Evolutionary conservation across 306 rosid species (phyloP).

Genomic region (Cotoneaster glaucophyllus): DNA sequence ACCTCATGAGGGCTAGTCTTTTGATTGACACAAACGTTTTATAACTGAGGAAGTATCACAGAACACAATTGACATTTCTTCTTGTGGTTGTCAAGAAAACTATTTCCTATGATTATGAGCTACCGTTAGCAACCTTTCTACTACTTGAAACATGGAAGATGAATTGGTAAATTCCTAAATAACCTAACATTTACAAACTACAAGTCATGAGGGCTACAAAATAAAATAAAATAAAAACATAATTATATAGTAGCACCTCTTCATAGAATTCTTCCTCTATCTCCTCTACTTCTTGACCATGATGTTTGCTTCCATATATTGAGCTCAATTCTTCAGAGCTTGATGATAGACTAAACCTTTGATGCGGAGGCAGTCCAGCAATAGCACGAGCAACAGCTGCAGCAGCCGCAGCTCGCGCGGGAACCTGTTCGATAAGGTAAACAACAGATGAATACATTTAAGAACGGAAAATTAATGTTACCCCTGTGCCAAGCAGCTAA

Average conservation of each 20-base stretch:
- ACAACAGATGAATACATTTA: constrained; percentile 18
- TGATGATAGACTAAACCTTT: constrained; percentile 69
- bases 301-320: constrained; percentile 71
- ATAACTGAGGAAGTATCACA: background rate
- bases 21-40: background rate
- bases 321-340: constrained; percentile 90
- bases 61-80: background rate
- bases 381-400: constrained; percentile 98
- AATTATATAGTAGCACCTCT: constrained; percentile 68
- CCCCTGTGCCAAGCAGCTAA: background rate
- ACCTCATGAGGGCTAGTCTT: background rate
- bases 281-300: constrained; percentile 60
- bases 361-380: constrained; percentile 95
- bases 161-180: constrained; percentile 1
- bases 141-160: background rate
- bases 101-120: background rate
- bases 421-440: constrained; percentile 59
- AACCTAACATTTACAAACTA: background rate
- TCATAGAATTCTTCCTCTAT: constrained; percentile 83
- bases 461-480: background rate
- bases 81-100: background rate
- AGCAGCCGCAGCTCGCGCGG: constrained; percentile 90
- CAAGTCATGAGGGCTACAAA: constrained; percentile 26
- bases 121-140: background rate
- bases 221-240: constrained; percentile 9